phyloP scores from a whole-genome alignment of 306 rosid species.

The Corylus heterophylla region DNA sequence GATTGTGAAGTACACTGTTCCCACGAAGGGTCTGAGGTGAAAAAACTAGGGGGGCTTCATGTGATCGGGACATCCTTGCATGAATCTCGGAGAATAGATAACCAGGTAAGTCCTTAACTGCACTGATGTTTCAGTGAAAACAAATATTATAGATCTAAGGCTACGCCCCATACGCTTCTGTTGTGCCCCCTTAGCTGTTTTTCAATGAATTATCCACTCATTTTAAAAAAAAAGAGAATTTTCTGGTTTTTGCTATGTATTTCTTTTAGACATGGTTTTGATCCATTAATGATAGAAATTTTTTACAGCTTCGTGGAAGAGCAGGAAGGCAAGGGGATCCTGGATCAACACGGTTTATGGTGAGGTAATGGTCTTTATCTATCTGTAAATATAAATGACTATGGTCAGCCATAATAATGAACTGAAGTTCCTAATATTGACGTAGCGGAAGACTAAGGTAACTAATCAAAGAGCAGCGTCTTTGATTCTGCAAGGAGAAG shows the following conservation, averaged over 20 bases:
- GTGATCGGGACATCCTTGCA: slow-evolving; percentile 96
- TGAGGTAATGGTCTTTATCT: slow-evolving; percentile 52
- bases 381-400: neutral
- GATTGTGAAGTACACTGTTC: slow-evolving; percentile 84
- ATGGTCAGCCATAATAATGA: neutral
- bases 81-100: slow-evolving; percentile 95
- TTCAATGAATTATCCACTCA: neutral
- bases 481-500: too few relatives aligned
- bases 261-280: slow-evolving; percentile 24
- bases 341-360: slow-evolving; percentile 97
- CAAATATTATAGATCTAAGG: slow-evolving; percentile 19
- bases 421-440: neutral
- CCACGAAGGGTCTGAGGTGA: slow-evolving; percentile 86
- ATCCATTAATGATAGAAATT: slow-evolving; percentile 21
- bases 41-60: slow-evolving; percentile 92
- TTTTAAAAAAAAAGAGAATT: neutral
- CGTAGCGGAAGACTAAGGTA: too few relatives aligned
- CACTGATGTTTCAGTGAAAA: slow-evolving; percentile 12
- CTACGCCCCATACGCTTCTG: neutral
- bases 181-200: neutral
- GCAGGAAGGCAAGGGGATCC: slow-evolving; percentile 99
- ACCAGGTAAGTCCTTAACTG: slow-evolving; percentile 63
- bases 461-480: too few relatives aligned
- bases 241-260: neutral
- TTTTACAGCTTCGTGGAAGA: slow-evolving; percentile 91